A percentile compares a stretch with the other conserved stretches of the same genome.
These are phyloP conservation scores for Eucalyptus cladocalyx DNA, from an alignment of 345 rosid species.

Conservation along the genomic window DNA sequence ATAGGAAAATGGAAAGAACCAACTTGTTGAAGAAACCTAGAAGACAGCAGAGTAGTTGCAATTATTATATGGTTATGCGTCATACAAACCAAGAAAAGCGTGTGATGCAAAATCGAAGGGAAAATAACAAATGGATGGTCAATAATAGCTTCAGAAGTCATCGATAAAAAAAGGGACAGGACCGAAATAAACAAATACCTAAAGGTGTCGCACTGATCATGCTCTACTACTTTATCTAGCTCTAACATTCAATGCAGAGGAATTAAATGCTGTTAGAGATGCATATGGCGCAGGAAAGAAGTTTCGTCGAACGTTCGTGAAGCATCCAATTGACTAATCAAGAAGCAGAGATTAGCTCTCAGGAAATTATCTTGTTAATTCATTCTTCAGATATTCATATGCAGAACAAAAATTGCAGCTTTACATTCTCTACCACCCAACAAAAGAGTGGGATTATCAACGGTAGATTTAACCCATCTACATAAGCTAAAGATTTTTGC, in stretches of 20 bases:
- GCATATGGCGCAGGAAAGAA: background rate
- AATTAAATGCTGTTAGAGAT: background rate
- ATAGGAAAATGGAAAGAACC: background rate
- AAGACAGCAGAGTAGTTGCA: constrained; percentile 60
- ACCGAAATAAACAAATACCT: constrained; percentile 21
- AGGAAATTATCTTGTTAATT: background rate
- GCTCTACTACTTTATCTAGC: constrained; percentile 15
- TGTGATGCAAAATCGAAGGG: background rate
- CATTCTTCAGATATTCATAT: background rate
- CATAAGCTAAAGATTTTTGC: background rate
- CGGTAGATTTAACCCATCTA: background rate
- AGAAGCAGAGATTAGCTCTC: background rate
- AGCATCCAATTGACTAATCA: background rate
- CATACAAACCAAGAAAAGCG: background rate
- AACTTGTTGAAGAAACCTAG: constrained; percentile 5
- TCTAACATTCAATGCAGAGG: constrained; percentile 37
- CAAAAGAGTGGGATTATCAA: background rate
- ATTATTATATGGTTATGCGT: constrained; percentile 8
- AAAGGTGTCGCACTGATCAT: constrained; percentile 25
- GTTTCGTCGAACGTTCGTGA: background rate
- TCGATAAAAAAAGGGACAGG: constrained; percentile 12
- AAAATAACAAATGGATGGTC: background rate
- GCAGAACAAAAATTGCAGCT: background rate
- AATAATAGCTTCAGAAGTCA: constrained; percentile 1
- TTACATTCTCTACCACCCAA: background rate